Base-by-base conservation (phyloP, 257 asterid genomes). In the Haberlea rhodopensis region DNA sequence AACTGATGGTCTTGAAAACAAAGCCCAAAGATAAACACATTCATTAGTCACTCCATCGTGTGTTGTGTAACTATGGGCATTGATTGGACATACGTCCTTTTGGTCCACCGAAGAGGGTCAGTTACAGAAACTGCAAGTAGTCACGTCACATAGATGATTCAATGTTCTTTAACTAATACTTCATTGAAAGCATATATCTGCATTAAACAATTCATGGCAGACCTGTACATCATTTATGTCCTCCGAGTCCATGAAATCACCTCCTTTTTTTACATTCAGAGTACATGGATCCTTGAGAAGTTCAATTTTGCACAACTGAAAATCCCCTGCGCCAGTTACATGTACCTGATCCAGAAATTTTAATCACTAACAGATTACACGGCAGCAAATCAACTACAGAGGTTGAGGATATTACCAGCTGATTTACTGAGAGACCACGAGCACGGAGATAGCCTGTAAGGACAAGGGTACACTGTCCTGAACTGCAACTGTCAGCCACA, bases 291-390 rank as follows among this genome's bases (percentile, higher is more conserved):
- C 99, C 78, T 75, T 86, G 52, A 94, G 94, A 59, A 84, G 75
- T 77, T 94, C 99, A 64, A 94, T 81, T 73, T 86, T 87, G 54
- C 92, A 81, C 74, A 90, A 46, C 67, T 86, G 96, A 78, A 81
- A 94, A 78, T 94, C 97, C 73, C 99, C 99, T 62, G 95, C 96
- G 75, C 97, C 97, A 62, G 99, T 60, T 76, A 94, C 82, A 78
- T 94, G 99, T 72, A 94, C 95, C 99, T 94, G 83, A 76, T 74
- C 67, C 66, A 73, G 60, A 67, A 76, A 27, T 72, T 51, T 77
- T 74, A 78, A 82, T 48, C 57, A 62, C 48, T 37, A 66, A 65
- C 67, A 67, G 7, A 71, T 49, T 10, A 23, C 31, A 46, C 43
- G 28, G 15, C 20, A 16, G 67, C 61, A 69, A 52, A 77, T 48